phyloP scores from a whole-genome alignment of 2,329 filamentous ascomycete genomes.

The Celoporthe dispersa region DNA sequence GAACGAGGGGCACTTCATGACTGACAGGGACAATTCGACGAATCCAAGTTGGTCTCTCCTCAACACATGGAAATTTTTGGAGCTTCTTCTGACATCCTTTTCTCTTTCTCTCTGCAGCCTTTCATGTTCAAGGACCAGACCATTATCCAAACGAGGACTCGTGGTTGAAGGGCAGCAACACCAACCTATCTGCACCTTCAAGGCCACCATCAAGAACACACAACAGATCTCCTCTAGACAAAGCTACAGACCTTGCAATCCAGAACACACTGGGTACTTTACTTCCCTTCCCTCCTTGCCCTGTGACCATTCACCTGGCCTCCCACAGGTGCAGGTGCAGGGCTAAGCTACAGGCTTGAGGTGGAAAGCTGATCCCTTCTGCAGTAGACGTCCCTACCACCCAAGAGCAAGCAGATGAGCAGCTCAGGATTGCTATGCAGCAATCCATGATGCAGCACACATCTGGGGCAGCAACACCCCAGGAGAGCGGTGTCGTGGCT shows the following conservation, averaged over 20 bases:
- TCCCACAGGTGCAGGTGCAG: conserved; percentile 6
- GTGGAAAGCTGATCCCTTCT: conserved; percentile 13
- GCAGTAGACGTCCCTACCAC: conserved; percentile 36
- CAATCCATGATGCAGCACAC: conserved; percentile 36
- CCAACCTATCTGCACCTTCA: conserved; percentile 55
- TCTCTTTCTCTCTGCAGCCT: conserved; percentile 13
- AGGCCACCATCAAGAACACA: conserved; percentile 66
- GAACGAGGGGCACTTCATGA: conserved; percentile 25
- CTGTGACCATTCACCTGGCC: not conserved
- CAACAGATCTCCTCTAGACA: conserved; percentile 60
- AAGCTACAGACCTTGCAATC: conserved; percentile 53
- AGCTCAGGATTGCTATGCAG: conserved; percentile 43
- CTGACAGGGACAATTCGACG: conserved; percentile 25
- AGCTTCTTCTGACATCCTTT: not conserved
- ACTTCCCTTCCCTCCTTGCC: conserved; percentile 17
- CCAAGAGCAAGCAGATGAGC: conserved; percentile 54
- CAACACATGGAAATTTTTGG: not conserved
- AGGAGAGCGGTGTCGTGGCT: conserved; percentile 55
- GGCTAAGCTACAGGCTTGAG: conserved; percentile 31
- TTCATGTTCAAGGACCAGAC: conserved; percentile 27
- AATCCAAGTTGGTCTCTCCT: conserved; percentile 24
- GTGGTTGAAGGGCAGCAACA: conserved; percentile 30
- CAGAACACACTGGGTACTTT: conserved; percentile 48
- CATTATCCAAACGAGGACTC: conserved; percentile 9
- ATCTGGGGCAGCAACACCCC: conserved; percentile 48